These are phyloP conservation scores for Melampsora americana DNA, from an alignment of 1,284 basidiomycete species.

Conservation along the genomic window DNA sequence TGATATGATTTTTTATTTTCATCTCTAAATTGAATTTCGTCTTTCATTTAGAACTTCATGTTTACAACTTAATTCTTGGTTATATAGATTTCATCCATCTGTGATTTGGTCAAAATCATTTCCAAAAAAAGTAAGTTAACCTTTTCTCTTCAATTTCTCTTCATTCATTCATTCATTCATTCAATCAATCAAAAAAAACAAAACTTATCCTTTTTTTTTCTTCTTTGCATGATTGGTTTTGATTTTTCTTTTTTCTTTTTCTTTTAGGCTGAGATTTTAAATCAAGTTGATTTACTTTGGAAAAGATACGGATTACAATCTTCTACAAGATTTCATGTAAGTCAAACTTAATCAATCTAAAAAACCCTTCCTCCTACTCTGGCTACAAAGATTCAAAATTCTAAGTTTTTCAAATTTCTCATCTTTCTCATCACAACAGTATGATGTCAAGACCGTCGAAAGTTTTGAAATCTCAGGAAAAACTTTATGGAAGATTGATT, in stretches of 20 bases:
- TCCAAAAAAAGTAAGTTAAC: conserved; percentile 36
- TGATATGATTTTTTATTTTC: background rate
- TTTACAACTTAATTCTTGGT: conserved; percentile 30
- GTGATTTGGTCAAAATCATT: conserved; percentile 28
- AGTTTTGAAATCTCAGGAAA: background rate
- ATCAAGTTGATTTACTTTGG: conserved; percentile 28
- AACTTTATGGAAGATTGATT: conserved; percentile 17
- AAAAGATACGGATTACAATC: conserved; percentile 21
- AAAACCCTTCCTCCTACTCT: background rate
- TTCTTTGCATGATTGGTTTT: background rate
- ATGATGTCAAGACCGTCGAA: background rate
- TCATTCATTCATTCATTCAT: too few species aligned
- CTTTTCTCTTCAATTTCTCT: background rate
- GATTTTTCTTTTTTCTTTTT: background rate
- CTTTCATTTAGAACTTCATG: conserved; percentile 24
- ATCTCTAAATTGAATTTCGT: too few species aligned
- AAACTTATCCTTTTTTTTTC: background rate
- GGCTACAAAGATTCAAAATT: too few species aligned
- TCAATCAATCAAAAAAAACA: background rate
- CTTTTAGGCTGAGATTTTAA: conserved; percentile 27
- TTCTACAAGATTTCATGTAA: conserved; percentile 23
- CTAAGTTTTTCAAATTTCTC: too few species aligned
- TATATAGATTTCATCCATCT: conserved; percentile 44
- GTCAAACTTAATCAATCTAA: background rate
- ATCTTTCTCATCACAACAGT: too few species aligned